Conservation (phyloP, 139 green algal species). For the Astrephomene gubernaculifera region DNA sequence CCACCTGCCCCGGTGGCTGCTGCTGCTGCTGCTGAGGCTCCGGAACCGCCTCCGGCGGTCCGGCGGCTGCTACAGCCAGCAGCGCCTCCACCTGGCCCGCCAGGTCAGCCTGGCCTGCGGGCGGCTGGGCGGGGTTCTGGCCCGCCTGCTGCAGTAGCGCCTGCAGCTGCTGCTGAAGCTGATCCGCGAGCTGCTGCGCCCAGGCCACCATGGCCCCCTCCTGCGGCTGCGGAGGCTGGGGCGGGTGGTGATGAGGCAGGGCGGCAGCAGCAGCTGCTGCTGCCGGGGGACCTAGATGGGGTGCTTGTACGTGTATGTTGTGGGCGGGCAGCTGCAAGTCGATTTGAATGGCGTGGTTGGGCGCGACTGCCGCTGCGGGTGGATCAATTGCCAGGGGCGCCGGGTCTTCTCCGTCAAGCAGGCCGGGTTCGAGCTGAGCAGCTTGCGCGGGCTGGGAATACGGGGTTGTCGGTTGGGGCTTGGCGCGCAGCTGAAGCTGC, state of each 20-base stretch:
- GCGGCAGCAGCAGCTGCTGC: background rate
- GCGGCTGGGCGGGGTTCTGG: background rate
- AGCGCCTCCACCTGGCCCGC: background rate
- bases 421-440: too few relatives aligned
- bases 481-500: too few relatives aligned
- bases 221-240: background rate
- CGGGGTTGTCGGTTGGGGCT: too few relatives aligned
- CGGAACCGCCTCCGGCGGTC: background rate
- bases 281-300: background rate
- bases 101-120: background rate
- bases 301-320: too few relatives aligned
- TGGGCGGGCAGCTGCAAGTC: too few relatives aligned
- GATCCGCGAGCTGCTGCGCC: constrained; percentile 5
- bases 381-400: too few relatives aligned
- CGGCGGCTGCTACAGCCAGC: background rate
- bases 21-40: too few relatives aligned
- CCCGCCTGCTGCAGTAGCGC: constrained; percentile 9
- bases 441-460: too few relatives aligned
- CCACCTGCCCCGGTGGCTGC: background rate
- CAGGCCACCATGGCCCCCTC: background rate
- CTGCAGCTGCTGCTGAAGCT: constrained; percentile 9
- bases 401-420: too few relatives aligned
- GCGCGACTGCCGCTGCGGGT: too few relatives aligned
- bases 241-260: background rate
- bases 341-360: too few relatives aligned